Base-by-base conservation (phyloP, 352 stramenopile genomes). In the Phytophthora nicotianae region DNA sequence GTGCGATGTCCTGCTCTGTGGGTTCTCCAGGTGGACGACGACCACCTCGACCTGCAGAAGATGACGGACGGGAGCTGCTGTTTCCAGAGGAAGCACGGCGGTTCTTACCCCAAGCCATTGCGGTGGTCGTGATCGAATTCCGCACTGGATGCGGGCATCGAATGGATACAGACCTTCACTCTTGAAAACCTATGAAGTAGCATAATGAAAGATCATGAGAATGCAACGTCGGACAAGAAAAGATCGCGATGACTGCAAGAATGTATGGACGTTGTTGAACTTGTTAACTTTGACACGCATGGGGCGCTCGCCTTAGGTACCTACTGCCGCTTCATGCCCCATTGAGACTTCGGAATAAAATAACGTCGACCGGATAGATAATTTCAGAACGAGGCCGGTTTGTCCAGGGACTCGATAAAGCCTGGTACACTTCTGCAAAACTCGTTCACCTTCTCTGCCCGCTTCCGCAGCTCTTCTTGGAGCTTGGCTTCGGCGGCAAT, bases 381-480 rank as follows among this genome's bases (percentile, higher is more conserved):
- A 48, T 16, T 16, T 56, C 61, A 81, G 13, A 68, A 60, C 7
- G 50, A 49, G 21, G 42, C 35, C 33, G 65, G 72, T 8, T 78
- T 56, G 46, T 75, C 64, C 45, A 66, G 37, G 20, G 58, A 54
- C 1, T 65, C 41, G 11, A 74, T 62, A 24, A 79, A 77, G 20
- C 56, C 58, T 0, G 75, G 70, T 1, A 79, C 47, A 20, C 60
- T 76, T 21, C 57, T 54, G 29, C 50, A 46, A 59, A 78, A 78
- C 40, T 70, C 63, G n/a, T 61, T 24, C 19, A 75, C n/a, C 50
- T 62, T 62, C 20, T 68, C 40, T 17, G 50, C 63, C 16, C 75
- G 72, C 32, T 66, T 52, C 17, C 47, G 49, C 9, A 84, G 33
- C 32, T 72, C 54, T 46, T 76, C 59, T 23, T 67, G 75, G 9